Percentiles rank a stretch among this genome's conserved stretches.
Evolutionary conservation across 768 basidiomycete species (phyloP).

Genomic region (Pisolithus sp.): DNA sequence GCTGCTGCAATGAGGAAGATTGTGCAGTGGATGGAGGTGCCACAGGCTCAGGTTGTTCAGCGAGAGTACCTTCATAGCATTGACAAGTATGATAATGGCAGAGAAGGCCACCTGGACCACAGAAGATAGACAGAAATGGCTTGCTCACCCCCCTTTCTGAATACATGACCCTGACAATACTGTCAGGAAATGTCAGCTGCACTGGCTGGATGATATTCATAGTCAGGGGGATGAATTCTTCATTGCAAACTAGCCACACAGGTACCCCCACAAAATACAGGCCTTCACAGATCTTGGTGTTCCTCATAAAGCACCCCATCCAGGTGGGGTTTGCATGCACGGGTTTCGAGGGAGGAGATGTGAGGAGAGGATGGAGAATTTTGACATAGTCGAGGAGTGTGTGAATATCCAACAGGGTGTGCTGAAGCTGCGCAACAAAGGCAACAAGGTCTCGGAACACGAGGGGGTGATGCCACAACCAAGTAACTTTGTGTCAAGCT

Average conservation of each 20-base stretch:
- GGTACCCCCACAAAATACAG: constrained; percentile 6
- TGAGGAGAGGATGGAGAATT: background rate
- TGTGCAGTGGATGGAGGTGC: too few relatives aligned
- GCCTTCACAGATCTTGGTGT: background rate
- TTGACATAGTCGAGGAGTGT: constrained; percentile 5
- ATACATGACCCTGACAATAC: too few relatives aligned
- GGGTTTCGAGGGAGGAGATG: background rate
- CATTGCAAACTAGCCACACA: background rate
- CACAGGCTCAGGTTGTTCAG: too few relatives aligned
- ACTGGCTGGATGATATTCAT: too few relatives aligned
- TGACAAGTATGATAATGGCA: too few relatives aligned
- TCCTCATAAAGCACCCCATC: constrained; percentile 10
- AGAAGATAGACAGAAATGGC: too few relatives aligned
- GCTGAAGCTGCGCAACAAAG: constrained; percentile 2
- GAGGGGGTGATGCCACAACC: background rate
- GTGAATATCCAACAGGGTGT: constrained; percentile 2
- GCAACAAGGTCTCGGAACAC: background rate
- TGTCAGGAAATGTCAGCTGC: too few relatives aligned
- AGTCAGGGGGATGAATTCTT: background rate
- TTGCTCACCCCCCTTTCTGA: too few relatives aligned
- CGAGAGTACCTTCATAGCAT: too few relatives aligned
- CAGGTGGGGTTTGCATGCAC: background rate
- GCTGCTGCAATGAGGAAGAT: too few relatives aligned
- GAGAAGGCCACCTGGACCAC: too few relatives aligned
- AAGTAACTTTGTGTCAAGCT: background rate